Evolutionary conservation across 2,329 filamentous ascomycete genomes (phyloP).

Genomic region (Fusarium austroafricanum): DNA sequence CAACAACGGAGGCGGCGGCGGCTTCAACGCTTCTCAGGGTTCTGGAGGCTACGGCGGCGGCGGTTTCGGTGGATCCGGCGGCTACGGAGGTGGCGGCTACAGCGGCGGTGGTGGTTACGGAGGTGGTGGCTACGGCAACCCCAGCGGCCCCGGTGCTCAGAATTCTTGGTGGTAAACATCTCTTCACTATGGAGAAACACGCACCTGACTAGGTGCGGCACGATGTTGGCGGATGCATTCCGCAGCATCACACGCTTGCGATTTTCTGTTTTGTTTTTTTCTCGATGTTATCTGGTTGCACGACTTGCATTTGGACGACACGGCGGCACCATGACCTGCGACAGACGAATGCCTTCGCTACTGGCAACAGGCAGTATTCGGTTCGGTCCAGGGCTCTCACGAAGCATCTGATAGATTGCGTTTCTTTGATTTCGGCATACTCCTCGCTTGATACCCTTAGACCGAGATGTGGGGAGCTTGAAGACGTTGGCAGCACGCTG

Average conservation of each 20-base stretch:
- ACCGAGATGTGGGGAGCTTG: slow-evolving; percentile 56
- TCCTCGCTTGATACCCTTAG: slow-evolving; percentile 60
- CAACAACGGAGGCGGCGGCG: no score
- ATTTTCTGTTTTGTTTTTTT: slow-evolving; percentile 42
- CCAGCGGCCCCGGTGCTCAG: slow-evolving; percentile 74
- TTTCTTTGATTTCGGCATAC: slow-evolving; percentile 58
- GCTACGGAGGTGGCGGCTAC: slow-evolving; percentile 56
- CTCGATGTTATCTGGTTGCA: slow-evolving; percentile 47
- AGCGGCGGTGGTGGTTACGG: slow-evolving; percentile 58
- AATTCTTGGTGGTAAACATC: slow-evolving; percentile 74
- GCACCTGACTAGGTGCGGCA: slow-evolving; percentile 32
- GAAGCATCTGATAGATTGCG: slow-evolving; percentile 59
- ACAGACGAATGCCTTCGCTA: slow-evolving; percentile 50
- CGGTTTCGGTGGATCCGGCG: slow-evolving; percentile 56
- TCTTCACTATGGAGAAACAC: slow-evolving; percentile 16
- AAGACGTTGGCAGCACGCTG: slow-evolving; percentile 54
- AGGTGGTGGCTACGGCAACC: slow-evolving; percentile 69
- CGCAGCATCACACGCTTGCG: slow-evolving; percentile 40
- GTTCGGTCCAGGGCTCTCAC: slow-evolving; percentile 54
- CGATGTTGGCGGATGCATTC: slow-evolving; percentile 33
- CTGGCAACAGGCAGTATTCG: slow-evolving; percentile 52
- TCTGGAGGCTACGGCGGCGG: no score
- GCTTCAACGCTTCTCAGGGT: no score
- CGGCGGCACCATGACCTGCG: slow-evolving; percentile 58
- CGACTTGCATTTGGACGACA: slow-evolving; percentile 52